Conservation (phyloP, 306 rosid species). For the Abrus precatorius region DNA sequence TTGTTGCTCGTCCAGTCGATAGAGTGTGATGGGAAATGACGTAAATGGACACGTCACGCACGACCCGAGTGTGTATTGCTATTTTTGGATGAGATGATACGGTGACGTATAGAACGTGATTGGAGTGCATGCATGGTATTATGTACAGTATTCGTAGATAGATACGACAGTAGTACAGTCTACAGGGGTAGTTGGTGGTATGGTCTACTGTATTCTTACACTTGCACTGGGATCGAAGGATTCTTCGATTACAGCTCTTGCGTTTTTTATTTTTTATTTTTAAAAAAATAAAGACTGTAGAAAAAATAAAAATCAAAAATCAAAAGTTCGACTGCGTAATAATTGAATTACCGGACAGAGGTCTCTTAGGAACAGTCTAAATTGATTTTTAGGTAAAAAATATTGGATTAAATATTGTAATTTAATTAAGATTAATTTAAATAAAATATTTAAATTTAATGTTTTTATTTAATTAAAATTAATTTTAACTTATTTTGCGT, state of each 20-base stretch:
- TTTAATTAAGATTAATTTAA: too few relatives aligned
- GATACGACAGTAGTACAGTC: neutral
- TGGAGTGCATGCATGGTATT: neutral
- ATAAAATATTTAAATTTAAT: too few relatives aligned
- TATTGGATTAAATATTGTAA: too few relatives aligned
- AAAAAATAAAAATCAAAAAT: too few relatives aligned
- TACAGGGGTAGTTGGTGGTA: neutral
- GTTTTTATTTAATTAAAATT: too few relatives aligned
- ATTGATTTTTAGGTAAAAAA: too few relatives aligned
- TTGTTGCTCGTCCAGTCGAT: neutral
- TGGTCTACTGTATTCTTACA: neutral
- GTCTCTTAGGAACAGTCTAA: too few relatives aligned
- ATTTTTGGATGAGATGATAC: neutral
- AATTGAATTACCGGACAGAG: too few relatives aligned
- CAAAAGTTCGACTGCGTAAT: too few relatives aligned
- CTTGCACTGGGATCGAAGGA: neutral
- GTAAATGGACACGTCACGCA: conserved; percentile 36
- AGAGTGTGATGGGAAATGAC: conserved; percentile 30
- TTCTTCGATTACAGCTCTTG: neutral
- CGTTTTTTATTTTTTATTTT: neutral
- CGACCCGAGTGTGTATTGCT: too few relatives aligned
- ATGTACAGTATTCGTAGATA: conserved; percentile 19
- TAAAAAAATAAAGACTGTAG: neutral
- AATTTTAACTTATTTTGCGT: too few relatives aligned
- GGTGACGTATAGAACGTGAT: neutral